Evolutionary conservation across 225 moss, liverwort and hornwort species (phyloP).

Genomic region (Takakia lepidozioides): DNA sequence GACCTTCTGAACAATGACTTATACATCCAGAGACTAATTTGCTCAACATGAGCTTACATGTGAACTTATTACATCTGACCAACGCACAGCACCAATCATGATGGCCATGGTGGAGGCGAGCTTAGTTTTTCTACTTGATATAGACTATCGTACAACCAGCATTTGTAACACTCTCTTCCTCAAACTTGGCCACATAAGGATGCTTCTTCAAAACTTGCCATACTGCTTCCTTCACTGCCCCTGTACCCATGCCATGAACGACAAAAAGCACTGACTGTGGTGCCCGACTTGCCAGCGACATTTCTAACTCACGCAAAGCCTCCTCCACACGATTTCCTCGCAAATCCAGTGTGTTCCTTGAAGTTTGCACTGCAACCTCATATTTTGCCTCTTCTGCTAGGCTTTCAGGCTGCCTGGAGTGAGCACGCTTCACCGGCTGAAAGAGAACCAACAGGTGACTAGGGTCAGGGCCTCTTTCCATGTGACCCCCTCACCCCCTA

Average conservation of each 20-base stretch:
- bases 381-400: constrained; percentile 37
- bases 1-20: no score
- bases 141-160: constrained; percentile 90
- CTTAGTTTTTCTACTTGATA: constrained; percentile 55
- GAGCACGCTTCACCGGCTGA: constrained; percentile 31
- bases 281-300: constrained; percentile 54
- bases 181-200: constrained; percentile 76
- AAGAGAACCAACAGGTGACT: no score
- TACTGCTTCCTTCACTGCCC: constrained; percentile 91
- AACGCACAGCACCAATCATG: no score
- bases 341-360: constrained; percentile 78
- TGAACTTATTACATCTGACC: no score
- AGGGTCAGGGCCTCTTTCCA: neutral
- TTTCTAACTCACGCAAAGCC: constrained; percentile 67
- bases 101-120: no score
- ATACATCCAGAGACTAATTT: no score
- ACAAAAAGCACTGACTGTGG: constrained; percentile 72
- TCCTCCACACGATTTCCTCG: constrained; percentile 83
- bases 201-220: constrained; percentile 66
- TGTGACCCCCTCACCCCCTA: neutral
- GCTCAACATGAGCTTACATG: no score
- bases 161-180: constrained; percentile 81
- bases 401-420: constrained; percentile 19
- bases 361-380: constrained; percentile 81
- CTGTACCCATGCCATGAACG: constrained; percentile 91